phyloP scores from a whole-genome alignment of 495 filamentous ascomycete species.

The Neurospora tetraspora region DNA sequence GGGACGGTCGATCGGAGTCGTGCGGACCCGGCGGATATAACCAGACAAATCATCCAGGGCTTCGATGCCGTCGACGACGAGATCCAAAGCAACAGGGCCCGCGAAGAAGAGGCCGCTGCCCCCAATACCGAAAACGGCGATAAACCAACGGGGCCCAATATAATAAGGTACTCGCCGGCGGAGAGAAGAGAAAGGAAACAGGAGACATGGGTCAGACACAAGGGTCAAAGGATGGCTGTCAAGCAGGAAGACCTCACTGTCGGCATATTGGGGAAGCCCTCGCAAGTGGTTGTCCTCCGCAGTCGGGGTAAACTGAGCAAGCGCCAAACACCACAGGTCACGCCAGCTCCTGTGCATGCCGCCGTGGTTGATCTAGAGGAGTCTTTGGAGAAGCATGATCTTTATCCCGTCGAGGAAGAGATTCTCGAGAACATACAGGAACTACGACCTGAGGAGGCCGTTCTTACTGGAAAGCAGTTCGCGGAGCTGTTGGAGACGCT shows the following conservation, averaged over 20 bases:
- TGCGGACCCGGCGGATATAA: not conserved
- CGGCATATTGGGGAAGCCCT: not conserved
- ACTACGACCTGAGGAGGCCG: conserved; percentile 24
- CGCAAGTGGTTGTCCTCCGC: conserved; percentile 15
- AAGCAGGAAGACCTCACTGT: not conserved
- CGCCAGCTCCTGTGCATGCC: not conserved
- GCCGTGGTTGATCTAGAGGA: conserved; percentile 20
- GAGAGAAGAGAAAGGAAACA: not conserved
- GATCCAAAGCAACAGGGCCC: not conserved
- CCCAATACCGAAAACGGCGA: not conserved
- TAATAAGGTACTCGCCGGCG: not conserved
- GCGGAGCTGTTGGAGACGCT: conserved; percentile 27
- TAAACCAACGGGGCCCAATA: not conserved
- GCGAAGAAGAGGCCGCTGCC: not conserved
- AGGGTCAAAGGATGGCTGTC: not conserved
- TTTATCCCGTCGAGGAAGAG: conserved; percentile 16
- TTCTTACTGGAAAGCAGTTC: conserved; percentile 27
- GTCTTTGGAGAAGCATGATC: conserved; percentile 20
- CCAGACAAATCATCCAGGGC: not conserved
- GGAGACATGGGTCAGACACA: not conserved
- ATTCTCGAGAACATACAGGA: conserved; percentile 32
- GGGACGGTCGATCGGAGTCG: not conserved
- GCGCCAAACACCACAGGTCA: not conserved
- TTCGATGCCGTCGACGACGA: not conserved
- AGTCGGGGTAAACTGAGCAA: not conserved